phyloP scores from a whole-genome alignment of 1,284 basidiomycete genomes.

The Austropuccinia psidii region DNA sequence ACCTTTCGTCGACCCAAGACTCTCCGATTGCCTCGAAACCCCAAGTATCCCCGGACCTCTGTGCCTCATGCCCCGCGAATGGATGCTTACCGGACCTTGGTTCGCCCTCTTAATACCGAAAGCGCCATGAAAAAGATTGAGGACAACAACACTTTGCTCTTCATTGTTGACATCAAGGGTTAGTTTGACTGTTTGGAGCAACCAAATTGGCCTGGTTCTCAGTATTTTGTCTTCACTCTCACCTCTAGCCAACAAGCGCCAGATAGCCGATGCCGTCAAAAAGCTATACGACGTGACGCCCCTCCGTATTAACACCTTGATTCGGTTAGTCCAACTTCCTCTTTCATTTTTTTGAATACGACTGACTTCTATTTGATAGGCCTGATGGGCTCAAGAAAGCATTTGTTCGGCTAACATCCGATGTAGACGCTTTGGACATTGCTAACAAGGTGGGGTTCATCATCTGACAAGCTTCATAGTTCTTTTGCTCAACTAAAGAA shows the following conservation, averaged over 20 bases:
- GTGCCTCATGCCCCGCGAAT: conserved; percentile 90
- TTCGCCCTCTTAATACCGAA: conserved; percentile 60
- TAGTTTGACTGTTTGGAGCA: background rate
- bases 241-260: conserved; percentile 80
- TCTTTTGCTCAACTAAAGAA: background rate
- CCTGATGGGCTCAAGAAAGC: conserved; percentile 99
- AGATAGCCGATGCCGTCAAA: conserved; percentile 98
- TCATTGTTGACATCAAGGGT: conserved; percentile 80
- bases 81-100: conserved; percentile 93
- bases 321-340: conserved; percentile 60
- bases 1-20: conserved; percentile 66
- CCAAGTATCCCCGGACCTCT: conserved; percentile 90
- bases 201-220: background rate
- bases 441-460: conserved; percentile 80
- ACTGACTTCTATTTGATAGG: conserved; percentile 50
- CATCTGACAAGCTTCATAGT: conserved; percentile 39
- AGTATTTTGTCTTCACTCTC: background rate
- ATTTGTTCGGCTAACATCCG: conserved; percentile 85
- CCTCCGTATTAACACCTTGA: conserved; percentile 94
- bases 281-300: conserved; percentile 97
- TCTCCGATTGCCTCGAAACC: conserved; percentile 69
- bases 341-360: background rate
- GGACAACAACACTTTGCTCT: conserved; percentile 98
- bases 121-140: conserved; percentile 84
- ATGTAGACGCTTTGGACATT: conserved; percentile 95